Base-by-base conservation (phyloP, 1,139 yeast species). In the Zygosaccharomyces sapae region DNA sequence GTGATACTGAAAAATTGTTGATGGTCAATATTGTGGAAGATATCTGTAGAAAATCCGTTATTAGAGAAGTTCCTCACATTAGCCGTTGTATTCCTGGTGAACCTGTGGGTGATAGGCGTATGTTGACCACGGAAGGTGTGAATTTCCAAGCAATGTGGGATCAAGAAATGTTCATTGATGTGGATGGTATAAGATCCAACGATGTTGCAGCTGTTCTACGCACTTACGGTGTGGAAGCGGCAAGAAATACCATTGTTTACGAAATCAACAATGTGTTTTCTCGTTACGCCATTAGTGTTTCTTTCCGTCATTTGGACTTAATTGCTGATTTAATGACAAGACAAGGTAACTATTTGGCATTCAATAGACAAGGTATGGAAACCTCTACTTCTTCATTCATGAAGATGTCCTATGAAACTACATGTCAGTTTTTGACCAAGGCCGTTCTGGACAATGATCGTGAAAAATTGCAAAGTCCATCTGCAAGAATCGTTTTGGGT, bases 311-410 rank as follows among this genome's bases (percentile, higher is more conserved):
- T 73, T 80, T 94, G 72, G 97, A 92, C 66, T 79, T 94, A 67
- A 85, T 94, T 70, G 98, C 96, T 55, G 99, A 94, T 70, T 87
- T 88, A 90, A 94, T 94, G 99, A 94, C 99, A 4, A 81, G 98
- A 68, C 97, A 92, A 71, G 99, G 99, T 62, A 80, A 94, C 3
- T 94, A 90, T 67, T 74, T 92, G 67, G 96, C 99, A 24, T 94
- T 94, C 75, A 90, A 89, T 71, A 85, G 99, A 76, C 96, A 89
- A 72, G 98, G 98, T 70, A 90, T 94, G 67, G 97, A 92, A 67
- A 79, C 96, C 1, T 82, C 94, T 19, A 89, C 97, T 1, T 90
- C 97, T 8, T 86, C 97, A 29, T 87, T 94, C 74, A 84, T 89
- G 92, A 94, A 94, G 76, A 94, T 94, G 99, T 88, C 97, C 50